These are phyloP conservation scores for Allomyces macrogynus DNA, from an alignment of 192 early-diverging fungal species.

Conservation along the genomic window DNA sequence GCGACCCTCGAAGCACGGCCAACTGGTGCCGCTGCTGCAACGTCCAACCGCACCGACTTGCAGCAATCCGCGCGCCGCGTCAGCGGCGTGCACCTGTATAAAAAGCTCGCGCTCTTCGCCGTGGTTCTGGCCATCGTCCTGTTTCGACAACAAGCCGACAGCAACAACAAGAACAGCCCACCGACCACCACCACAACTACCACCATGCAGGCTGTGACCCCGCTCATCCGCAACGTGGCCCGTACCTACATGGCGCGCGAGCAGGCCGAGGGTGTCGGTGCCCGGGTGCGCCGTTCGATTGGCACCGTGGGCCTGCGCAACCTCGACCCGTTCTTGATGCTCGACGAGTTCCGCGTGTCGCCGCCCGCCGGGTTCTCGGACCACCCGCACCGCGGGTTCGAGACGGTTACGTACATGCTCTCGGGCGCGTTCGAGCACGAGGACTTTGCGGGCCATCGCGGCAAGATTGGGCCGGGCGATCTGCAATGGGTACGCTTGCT, in stretches of 20 bases:
- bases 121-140: too few species aligned
- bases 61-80: too few species aligned
- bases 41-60: too few species aligned
- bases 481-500: constrained; percentile 26
- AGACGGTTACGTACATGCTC: constrained; percentile 43
- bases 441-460: constrained; percentile 34
- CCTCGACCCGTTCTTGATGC: constrained; percentile 78
- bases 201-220: too few species aligned
- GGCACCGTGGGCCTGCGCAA: constrained; percentile 40
- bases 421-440: constrained; percentile 32
- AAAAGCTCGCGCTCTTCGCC: too few species aligned
- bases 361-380: constrained; percentile 32
- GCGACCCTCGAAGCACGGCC: too few species aligned
- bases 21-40: too few species aligned
- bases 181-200: too few species aligned
- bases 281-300: constrained; percentile 56
- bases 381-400: constrained; percentile 45
- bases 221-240: constrained; percentile 12
- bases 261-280: constrained; percentile 61
- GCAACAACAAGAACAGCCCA: too few species aligned
- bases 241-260: constrained; percentile 22
- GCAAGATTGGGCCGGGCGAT: constrained; percentile 24
- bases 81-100: too few species aligned
- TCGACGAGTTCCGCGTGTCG: constrained; percentile 39
- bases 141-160: too few species aligned